phyloP scores from a whole-genome alignment of 1,284 basidiomycete genomes.

The Phlebopus sp. region DNA sequence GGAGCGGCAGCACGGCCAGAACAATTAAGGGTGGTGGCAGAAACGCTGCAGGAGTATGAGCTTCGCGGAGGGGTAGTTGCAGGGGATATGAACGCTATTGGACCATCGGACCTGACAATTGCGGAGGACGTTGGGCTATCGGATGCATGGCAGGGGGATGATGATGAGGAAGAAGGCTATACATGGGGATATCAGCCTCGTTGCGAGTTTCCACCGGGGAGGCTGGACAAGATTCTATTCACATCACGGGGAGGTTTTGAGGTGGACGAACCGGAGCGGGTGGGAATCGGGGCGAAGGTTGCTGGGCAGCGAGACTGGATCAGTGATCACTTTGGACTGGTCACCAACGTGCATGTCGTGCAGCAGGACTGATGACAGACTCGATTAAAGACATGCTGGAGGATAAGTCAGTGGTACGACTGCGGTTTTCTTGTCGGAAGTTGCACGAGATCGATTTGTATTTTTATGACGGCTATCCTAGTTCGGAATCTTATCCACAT shows the following conservation, averaged over 20 bases:
- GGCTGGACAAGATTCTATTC: slow-evolving; percentile 68
- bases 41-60: slow-evolving; percentile 43
- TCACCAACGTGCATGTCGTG: slow-evolving; percentile 42
- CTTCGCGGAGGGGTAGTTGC: slow-evolving; percentile 57
- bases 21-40: slow-evolving; percentile 52
- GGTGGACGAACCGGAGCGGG: slow-evolving; percentile 48
- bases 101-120: slow-evolving; percentile 40
- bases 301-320: slow-evolving; percentile 46
- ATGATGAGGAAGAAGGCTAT: slow-evolving; percentile 40
- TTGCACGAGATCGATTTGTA: slow-evolving; percentile 1
- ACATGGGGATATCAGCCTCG: slow-evolving; percentile 69
- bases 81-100: slow-evolving; percentile 71
- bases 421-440: slow-evolving; percentile 1
- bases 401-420: neutral
- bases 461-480: slow-evolving; percentile 2
- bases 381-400: slow-evolving; percentile 2
- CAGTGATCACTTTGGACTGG: slow-evolving; percentile 65
- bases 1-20: slow-evolving; percentile 45
- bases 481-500: neutral
- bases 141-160: slow-evolving; percentile 52
- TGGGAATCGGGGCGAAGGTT: slow-evolving; percentile 53
- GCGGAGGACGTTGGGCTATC: slow-evolving; percentile 43
- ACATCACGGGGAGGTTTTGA: slow-evolving; percentile 42
- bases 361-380: slow-evolving; percentile 15
- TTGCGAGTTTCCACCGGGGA: slow-evolving; percentile 41